Evolutionary conservation across 352 stramenopile genomes (phyloP), one percentile per base, ranked within the genome.

Genomic region (Aphanomyces cochlioides): DNA sequence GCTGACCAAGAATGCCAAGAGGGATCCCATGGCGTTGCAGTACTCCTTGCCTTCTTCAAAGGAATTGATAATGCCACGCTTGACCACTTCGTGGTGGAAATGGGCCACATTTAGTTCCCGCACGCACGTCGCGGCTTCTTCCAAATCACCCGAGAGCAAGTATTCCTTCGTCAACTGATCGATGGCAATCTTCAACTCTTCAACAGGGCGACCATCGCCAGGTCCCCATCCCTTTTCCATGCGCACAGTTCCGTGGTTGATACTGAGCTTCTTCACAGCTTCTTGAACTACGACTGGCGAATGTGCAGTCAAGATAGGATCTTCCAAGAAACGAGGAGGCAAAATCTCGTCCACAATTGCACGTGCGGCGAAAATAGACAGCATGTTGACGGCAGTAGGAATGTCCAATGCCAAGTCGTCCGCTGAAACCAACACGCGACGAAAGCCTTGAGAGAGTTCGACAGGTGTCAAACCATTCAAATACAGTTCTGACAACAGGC

Each of bases 271-370:
- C 76, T 96, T 90, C 72, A 98, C 96, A 6, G 96, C 96, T 67
- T 98, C 95, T 12, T 95, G 90, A 10, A 98, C 92, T n/a, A 99
- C 97, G 56, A 92, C 82, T 43, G 96, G 93, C 15, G 94, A 94
- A 66, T 98, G 96, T 43, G 87, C 84, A 66, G 89, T 78, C 72
- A 98, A 96, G 75, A 98, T 96, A 40, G 94, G 90, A 71, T 99
- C 96, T 64, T 96, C 96, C 12, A 99, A 76, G 74, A 99, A 99
- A 47, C 94, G 97, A 19, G 98, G 98, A 41, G 98, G 95, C 12
- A 99, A 74, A 40, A 99, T 97, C 76, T 99, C 98, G 74, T 99
- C 98, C 43, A 98, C 96, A 8, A 99, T 96, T 5, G 96, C 97
- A 28, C 98, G 90, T 4, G 97, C 98, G 38, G 98, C 81, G 82